These are phyloP conservation scores for Phytophthora pistaciae DNA, from an alignment of 352 stramenopile genomes.

Conservation along the genomic window DNA sequence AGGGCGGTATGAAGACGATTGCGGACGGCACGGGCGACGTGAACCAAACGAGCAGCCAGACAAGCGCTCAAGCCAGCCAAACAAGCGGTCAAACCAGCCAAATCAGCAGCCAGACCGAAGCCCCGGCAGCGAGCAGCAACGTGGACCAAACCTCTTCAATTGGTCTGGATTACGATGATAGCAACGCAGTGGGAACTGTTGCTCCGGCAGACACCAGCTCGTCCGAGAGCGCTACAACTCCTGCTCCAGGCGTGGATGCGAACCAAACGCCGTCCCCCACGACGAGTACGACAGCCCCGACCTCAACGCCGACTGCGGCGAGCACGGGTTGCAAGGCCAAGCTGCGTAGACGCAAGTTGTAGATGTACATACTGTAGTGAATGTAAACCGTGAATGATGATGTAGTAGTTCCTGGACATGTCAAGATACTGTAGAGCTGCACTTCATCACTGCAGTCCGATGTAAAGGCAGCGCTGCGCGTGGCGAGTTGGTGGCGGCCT, in stretches of 20 bases:
- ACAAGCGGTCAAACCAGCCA: too few species aligned
- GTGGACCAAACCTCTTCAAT: slow-evolving; percentile 13
- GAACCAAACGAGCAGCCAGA: slow-evolving; percentile 11
- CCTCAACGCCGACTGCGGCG: slow-evolving; percentile 4
- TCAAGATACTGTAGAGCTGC: slow-evolving; percentile 8
- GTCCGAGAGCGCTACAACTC: slow-evolving; percentile 5
- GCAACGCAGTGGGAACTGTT: slow-evolving; percentile 5
- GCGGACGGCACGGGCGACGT: slow-evolving; percentile 17
- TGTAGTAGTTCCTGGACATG: neutral
- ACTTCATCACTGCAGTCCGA: neutral
- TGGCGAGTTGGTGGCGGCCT: neutral
- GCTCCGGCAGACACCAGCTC: neutral
- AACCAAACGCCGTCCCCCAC: slow-evolving; percentile 6
- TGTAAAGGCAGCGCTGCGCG: slow-evolving; percentile 13
- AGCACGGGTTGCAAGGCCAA: slow-evolving; percentile 29
- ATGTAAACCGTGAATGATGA: too few species aligned
- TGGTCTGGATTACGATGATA: neutral
- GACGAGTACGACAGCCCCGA: slow-evolving; percentile 3
- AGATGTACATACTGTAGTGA: slow-evolving; percentile 7
- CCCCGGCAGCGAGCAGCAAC: slow-evolving; percentile 3
- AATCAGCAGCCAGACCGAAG: slow-evolving; percentile 2
- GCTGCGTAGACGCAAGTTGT: slow-evolving; percentile 22
- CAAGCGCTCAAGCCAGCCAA: neutral
- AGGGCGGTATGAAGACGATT: slow-evolving; percentile 32
- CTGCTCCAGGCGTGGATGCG: neutral